Percentiles rank a stretch among this genome's conserved stretches.
These are phyloP conservation scores for Melanopsichium pennsylvanicum DNA, from an alignment of 1,284 basidiomycete genomes.

Conservation along the genomic window DNA sequence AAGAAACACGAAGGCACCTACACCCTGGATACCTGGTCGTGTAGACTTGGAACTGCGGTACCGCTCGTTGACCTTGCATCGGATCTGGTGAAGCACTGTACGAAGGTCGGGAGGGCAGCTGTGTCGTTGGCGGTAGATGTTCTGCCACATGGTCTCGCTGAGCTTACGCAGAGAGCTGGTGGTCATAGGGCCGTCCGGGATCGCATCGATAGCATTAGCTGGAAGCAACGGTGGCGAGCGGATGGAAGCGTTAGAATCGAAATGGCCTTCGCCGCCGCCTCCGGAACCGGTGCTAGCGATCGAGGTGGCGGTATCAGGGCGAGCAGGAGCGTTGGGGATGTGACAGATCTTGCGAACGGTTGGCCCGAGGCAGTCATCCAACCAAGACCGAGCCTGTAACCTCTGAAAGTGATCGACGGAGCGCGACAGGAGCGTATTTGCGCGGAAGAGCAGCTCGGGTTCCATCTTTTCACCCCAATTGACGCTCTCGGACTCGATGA, in stretches of 20 bases:
- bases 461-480: conserved; percentile 41
- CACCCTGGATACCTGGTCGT: conserved; percentile 55
- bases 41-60: conserved; percentile 30
- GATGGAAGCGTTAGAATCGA: conserved; percentile 25
- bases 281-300: conserved; percentile 12
- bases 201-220: conserved; percentile 17
- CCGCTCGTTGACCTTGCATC: conserved; percentile 50
- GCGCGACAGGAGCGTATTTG: conserved; percentile 55
- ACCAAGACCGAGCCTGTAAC: conserved; percentile 46
- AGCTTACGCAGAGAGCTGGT: conserved; percentile 35
- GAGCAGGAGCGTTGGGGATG: conserved; percentile 22
- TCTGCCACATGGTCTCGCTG: conserved; percentile 50
- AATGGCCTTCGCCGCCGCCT: conserved; percentile 7
- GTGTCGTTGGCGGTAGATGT: conserved; percentile 55
- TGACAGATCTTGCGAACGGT: conserved; percentile 52
- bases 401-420: conserved; percentile 56
- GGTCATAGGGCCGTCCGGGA: conserved; percentile 36
- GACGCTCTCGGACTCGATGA: conserved; percentile 46
- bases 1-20: conserved; percentile 59
- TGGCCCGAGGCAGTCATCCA: conserved; percentile 49
- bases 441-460: conserved; percentile 55
- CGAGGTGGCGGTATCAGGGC: conserved; percentile 7
- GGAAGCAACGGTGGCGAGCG: conserved; percentile 22
- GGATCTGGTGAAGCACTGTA: conserved; percentile 43
- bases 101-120: conserved; percentile 55